These are phyloP conservation scores for Ophiocordyceps camponoti-floridani DNA, from an alignment of 2,329 filamentous ascomycete species.

Conservation along the genomic window DNA sequence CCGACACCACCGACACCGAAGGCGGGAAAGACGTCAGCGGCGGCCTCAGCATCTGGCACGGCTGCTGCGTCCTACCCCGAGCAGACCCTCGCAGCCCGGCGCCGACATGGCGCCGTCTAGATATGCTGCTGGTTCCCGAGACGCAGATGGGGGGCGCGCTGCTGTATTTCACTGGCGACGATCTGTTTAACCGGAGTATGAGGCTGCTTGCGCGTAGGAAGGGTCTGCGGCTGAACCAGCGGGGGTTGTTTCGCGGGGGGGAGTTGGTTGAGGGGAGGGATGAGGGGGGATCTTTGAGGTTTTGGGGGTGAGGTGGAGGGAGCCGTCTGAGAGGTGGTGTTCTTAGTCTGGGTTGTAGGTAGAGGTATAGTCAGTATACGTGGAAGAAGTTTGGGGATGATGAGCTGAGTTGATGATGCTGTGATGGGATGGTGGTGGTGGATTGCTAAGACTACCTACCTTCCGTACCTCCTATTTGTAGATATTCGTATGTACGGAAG, in stretches of 20 bases:
- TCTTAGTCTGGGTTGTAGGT: conserved; percentile 22
- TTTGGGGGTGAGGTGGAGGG: conserved; percentile 70
- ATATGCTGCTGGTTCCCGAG: conserved; percentile 68
- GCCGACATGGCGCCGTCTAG: conserved; percentile 64
- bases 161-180: conserved; percentile 92
- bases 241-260: conserved; percentile 59
- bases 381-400: neutral
- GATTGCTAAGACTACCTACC: too few relatives aligned
- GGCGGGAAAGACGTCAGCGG: conserved; percentile 8
- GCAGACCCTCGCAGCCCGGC: too few relatives aligned
- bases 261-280: conserved; percentile 54
- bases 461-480: too few relatives aligned
- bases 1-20: neutral
- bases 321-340: conserved; percentile 60
- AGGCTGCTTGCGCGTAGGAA: conserved; percentile 63
- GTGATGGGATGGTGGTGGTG: too few relatives aligned
- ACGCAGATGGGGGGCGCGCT: conserved; percentile 67
- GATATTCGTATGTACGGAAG: too few relatives aligned
- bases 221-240: conserved; percentile 71
- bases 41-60: conserved; percentile 70
- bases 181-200: conserved; percentile 83
- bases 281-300: conserved; percentile 68
- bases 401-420: neutral
- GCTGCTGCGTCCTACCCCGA: conserved; percentile 61
- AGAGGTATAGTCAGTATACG: too few relatives aligned